Base-by-base conservation (phyloP, 495 filamentous ascomycete genomes). In the Neurospora sp. region DNA sequence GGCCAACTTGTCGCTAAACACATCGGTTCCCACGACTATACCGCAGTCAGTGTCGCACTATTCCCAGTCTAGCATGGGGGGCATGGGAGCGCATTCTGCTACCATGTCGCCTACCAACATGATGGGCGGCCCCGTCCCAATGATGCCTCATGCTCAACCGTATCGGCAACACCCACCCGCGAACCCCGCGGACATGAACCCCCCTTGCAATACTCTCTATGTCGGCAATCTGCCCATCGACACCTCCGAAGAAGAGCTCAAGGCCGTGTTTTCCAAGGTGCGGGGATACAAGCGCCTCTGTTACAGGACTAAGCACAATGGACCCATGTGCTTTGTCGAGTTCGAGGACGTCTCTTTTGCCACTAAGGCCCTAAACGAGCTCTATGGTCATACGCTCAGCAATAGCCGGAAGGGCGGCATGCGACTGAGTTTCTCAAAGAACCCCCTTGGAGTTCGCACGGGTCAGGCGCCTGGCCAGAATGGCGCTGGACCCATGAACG, bases 301-400 rank as follows among this genome's bases (percentile, higher is more conserved):
- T 78, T 97, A 97, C 84, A 89, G 96, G n/a, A 97, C 95, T 70
- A 99, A 99, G 82, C 92, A 94, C 75, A 97, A 98, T 77, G 96
- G 96, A 0, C 96, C 96, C 14, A 98, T 98, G 96, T 98, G 96
- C 78, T 98, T 98, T 77, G 96, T 99, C 48, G 96, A 99, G 81
- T 99, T 98, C 79, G 96, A 98, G 76, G 94, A 99, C 79, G 89
- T 97, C 53, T 91, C 91, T 31, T 96, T 94, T 78, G 96, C 96
- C 9, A 98, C 96, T 72, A 97, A 96, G 79, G 91, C 95, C 0
- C 86, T 98, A 9, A 92, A 95, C 76, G 94, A 98, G 72, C 86
- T 98, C 20, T 98, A 98, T 75, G 96, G 96, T 1, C 90, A 92
- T 71, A 89, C 88, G 31, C 87, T 99, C 53, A 93, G 93, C 78